Base-by-base conservation (phyloP, 2,329 filamentous ascomycete genomes). In the Colletotrichum cuscutae region DNA sequence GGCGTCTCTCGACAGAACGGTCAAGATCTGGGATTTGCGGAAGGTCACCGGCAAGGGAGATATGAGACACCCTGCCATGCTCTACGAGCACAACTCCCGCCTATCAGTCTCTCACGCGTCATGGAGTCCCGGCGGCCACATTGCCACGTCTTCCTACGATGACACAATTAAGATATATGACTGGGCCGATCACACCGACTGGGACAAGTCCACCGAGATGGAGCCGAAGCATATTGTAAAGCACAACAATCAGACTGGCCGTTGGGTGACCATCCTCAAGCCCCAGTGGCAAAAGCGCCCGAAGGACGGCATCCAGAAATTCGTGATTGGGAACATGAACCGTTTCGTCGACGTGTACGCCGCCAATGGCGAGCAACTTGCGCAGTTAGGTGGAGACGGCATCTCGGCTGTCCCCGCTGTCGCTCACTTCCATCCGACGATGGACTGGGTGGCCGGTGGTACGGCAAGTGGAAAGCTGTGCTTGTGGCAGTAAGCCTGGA, bases 311-410 rank as follows among this genome's bases (percentile, higher is more conserved):
- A 91, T 97, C 5, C 92, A 97, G 75, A 95, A 96, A 74, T 95
- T 99, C 77, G 94, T 91, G 28, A 96, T 99, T 70, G 97, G 94
- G 1, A 99, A 98, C 77, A 98, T 98, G 97, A 98, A 97, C 80
- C 91, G 97, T 1, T 98, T 98, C 77, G 94, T 98, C 1, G 97
- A 99, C 79, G 89, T 99, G 0, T 99, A 93, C 80, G 93, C 93
- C 0, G 88, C 91, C 0, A 89, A 93, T 61, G 97, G 97, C 0
- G 92, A 95, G 78, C 96, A 98, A 81, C 84, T 99, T 4, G 96
- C 94, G 0, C 96, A 98, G 81, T 82, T 97, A 0, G 95, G 92
- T 1, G 95, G 95, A 0, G 95, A 97, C 0, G 94, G 93, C 0
- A 97, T 99, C 77, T 98, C 95, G 1, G 97, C 97, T 7, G 97